Conservation (phyloP, 176 grass and related monocot genomes). For the Oryza glumipatula region DNA sequence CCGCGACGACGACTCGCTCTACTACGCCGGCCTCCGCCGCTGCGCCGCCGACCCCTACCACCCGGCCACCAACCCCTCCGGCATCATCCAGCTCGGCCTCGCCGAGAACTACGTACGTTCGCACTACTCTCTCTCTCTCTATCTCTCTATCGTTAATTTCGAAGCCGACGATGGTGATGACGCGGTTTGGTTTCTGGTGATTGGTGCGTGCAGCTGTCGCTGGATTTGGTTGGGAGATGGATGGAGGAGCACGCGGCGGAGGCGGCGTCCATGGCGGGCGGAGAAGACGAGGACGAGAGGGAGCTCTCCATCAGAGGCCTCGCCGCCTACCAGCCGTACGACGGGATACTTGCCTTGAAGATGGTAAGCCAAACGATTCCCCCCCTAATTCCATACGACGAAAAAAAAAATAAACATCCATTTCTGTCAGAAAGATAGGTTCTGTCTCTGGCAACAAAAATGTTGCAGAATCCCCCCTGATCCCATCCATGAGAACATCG, state of each 20-base stretch:
- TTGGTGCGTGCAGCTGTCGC: slow-evolving; percentile 59
- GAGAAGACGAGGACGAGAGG: slow-evolving; percentile 31
- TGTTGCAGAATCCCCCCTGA: not conserved
- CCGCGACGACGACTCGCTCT: slow-evolving; percentile 67
- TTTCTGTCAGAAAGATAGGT: not conserved
- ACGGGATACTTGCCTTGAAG: slow-evolving; percentile 87
- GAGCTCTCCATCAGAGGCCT: slow-evolving; percentile 77
- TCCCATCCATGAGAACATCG: not conserved
- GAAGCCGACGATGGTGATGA: not conserved
- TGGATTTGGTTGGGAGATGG: slow-evolving; percentile 89
- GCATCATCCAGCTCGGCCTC: slow-evolving; percentile 87
- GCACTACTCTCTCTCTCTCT: not conserved
- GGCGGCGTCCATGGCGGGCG: slow-evolving; percentile 44
- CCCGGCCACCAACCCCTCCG: slow-evolving; percentile 54
- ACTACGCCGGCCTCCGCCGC: slow-evolving; percentile 75
- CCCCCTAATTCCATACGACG: not conserved
- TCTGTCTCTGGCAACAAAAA: not conserved
- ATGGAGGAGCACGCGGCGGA: slow-evolving; percentile 63
- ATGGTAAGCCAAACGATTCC: slow-evolving; percentile 66
- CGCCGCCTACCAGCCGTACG: slow-evolving; percentile 76
- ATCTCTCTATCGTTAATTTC: not conserved
- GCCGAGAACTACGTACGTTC: slow-evolving; percentile 74
- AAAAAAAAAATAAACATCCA: not conserved
- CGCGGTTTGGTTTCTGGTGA: not conserved
- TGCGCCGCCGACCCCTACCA: slow-evolving; percentile 64